Conservation (phyloP, 1,139 yeast species). For the Arxiozyma heterogenica region DNA sequence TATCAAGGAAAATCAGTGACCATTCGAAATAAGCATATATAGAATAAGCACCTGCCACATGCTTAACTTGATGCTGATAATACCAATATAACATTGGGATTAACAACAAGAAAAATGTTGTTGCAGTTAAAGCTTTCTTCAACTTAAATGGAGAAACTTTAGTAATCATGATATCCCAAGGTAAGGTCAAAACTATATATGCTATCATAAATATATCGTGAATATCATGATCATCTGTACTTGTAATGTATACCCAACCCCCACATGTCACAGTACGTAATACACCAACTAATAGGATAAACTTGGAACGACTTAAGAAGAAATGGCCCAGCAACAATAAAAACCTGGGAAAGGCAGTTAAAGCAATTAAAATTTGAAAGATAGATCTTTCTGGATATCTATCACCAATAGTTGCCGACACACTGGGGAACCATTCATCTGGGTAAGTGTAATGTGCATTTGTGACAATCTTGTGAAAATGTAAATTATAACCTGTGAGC, state of each 20-base stretch:
- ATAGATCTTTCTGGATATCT: conserved; percentile 90
- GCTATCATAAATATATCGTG: conserved; percentile 93
- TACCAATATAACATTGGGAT: conserved; percentile 82
- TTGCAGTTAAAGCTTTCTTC: conserved; percentile 47
- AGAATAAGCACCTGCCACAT: conserved; percentile 88
- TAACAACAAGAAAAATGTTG: conserved; percentile 56
- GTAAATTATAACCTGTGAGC: conserved; percentile 60
- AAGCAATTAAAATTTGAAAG: conserved; percentile 71
- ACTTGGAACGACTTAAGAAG: conserved; percentile 25
- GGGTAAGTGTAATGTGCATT: conserved; percentile 87
- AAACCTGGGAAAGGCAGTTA: conserved; percentile 83
- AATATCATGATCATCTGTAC: conserved; percentile 93
- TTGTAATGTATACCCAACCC: conserved; percentile 96
- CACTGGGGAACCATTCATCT: conserved; percentile 97
- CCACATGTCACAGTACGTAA: conserved; percentile 90
- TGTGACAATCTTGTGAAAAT: conserved; percentile 76
- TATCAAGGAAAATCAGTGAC: conserved; percentile 74
- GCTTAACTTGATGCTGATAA: conserved; percentile 86
- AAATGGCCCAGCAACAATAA: conserved; percentile 57
- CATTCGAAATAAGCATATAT: conserved; percentile 92
- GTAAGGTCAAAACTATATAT: conserved; percentile 78
- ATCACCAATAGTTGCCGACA: conserved; percentile 94
- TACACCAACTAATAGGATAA: conserved; percentile 45
- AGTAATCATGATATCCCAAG: conserved; percentile 73
- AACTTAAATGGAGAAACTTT: conserved; percentile 43